Conservation (phyloP, 1,284 basidiomycete species). For the Malassezia brasiliensis region DNA sequence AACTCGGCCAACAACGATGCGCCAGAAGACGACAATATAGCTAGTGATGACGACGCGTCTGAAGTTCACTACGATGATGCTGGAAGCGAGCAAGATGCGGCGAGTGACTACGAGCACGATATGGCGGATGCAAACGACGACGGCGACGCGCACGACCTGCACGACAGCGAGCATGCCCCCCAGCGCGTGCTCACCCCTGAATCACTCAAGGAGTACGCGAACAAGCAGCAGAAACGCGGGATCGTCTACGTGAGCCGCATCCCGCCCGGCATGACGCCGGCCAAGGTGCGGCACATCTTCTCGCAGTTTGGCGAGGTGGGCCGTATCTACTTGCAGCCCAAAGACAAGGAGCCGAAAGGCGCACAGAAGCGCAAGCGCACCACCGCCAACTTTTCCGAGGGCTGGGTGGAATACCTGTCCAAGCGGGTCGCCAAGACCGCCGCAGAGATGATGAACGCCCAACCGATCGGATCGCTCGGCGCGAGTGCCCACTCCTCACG, state of each 20-base stretch:
- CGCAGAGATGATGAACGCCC: conserved; percentile 90
- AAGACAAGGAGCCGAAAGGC: conserved; percentile 20
- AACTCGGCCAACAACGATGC: background rate
- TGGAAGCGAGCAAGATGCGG: conserved; percentile 8
- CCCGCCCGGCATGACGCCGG: conserved; percentile 96
- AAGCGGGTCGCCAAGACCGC: conserved; percentile 81
- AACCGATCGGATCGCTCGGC: conserved; percentile 60
- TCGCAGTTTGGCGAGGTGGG: conserved; percentile 43
- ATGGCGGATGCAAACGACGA: conserved; percentile 56
- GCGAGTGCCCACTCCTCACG: conserved; percentile 19
- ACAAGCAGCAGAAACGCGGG: conserved; percentile 52
- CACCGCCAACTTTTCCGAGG: conserved; percentile 77
- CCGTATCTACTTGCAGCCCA: conserved; percentile 40
- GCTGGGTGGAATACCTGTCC: conserved; percentile 95
- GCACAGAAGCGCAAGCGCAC: conserved; percentile 21
- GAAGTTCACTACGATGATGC: background rate
- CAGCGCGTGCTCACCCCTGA: conserved; percentile 12
- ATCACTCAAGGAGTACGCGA: conserved; percentile 36
- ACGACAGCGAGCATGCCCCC: background rate
- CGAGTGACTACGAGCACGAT: background rate
- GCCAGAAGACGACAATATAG: background rate
- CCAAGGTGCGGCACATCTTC: conserved; percentile 73
- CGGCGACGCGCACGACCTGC: background rate
- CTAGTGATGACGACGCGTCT: background rate
- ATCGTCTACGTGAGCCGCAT: conserved; percentile 91